Base-by-base conservation (phyloP, 345 rosid species). In the Lepidium africanum region DNA sequence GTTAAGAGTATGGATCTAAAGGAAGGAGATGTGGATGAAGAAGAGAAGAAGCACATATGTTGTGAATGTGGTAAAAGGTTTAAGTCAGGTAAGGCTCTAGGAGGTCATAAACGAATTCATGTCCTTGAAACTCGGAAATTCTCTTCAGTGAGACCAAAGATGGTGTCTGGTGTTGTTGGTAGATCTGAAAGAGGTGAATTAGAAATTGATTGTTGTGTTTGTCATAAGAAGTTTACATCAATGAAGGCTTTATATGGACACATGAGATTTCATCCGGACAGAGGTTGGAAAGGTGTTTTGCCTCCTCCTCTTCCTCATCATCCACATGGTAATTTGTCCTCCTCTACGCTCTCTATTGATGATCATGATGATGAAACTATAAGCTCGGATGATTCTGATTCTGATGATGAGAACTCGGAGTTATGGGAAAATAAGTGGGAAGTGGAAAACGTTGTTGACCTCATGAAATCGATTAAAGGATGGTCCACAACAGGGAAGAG, bases 191-290 rank as follows among this genome's bases (percentile, higher is more conserved):
- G 39, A 13, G 73, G 48, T 39, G 76, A 48, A 3, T 1, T 51
- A 1, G 40, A 59, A 60, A 21, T 41, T 7, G 69, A 12, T 37
- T 85, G 89, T 47, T 45, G 42, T 43, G 53, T 79, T 7, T 85
- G 87, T 51, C 54, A 41, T 2, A 80, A 76, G 67, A 36, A 43
- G 36, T 85, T 83, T 45, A 39, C 55, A 27, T 81, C 90, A 3
- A 46, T 51, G 78, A 83, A 85, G 56, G 78, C 82, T 50, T 52
- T 85, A 19, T 81, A 72, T 14, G 87, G 90, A 7, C 90, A 85
- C 75, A 77, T 85, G 90, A 79, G 84, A 72, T 58, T 70, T 57
- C 90, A 85, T 68, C 85, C 87, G 5, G 79, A 83, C 27, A 74
- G 90, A 68, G 60, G 70, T 2, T 81, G 87, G 87, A 80, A 79